These are phyloP conservation scores for Kwoniella shandongensis DNA, from an alignment of 768 basidiomycete genomes.

Conservation along the genomic window DNA sequence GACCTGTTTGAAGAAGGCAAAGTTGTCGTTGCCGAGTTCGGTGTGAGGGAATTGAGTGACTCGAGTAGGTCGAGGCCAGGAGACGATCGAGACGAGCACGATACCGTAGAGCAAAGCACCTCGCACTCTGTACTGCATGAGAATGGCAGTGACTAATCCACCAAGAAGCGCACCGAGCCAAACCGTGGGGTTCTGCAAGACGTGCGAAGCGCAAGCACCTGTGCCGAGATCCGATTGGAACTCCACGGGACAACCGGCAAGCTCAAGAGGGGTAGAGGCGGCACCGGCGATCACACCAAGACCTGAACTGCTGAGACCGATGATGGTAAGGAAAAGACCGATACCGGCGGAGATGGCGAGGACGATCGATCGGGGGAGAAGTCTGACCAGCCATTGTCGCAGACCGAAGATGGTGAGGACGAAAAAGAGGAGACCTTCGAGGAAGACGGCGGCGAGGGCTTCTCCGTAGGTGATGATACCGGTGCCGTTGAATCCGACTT, in stretches of 20 bases:
- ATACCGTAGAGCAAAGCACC: conserved; percentile 74
- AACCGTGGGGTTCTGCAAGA: conserved; percentile 72
- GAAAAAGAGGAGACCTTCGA: conserved; percentile 86
- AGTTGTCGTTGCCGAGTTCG: conserved; percentile 65
- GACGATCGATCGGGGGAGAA: conserved; percentile 84
- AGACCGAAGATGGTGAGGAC: conserved; percentile 75
- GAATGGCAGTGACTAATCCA: conserved; percentile 72
- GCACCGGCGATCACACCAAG: conserved; percentile 75
- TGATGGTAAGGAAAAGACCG: conserved; percentile 83
- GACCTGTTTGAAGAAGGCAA: conserved; percentile 81
- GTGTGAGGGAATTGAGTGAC: conserved; percentile 83
- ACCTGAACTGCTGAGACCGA: conserved; percentile 69
- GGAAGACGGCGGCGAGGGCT: conserved; percentile 79
- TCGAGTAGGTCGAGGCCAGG: conserved; percentile 78
- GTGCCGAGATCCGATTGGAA: conserved; percentile 34
- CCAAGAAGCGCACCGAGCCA: conserved; percentile 87
- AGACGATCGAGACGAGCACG: conserved; percentile 77
- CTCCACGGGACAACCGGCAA: conserved; percentile 71
- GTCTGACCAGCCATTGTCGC: conserved; percentile 83
- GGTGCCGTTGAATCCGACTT: conserved; percentile 76
- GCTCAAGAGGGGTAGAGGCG: conserved; percentile 66
- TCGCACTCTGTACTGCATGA: conserved; percentile 81
- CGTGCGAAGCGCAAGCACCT: conserved; percentile 60
- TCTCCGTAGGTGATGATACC: conserved; percentile 70
- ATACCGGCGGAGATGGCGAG: conserved; percentile 83